Conservation (phyloP, 345 rosid genomes). For the Angophora floribunda region DNA sequence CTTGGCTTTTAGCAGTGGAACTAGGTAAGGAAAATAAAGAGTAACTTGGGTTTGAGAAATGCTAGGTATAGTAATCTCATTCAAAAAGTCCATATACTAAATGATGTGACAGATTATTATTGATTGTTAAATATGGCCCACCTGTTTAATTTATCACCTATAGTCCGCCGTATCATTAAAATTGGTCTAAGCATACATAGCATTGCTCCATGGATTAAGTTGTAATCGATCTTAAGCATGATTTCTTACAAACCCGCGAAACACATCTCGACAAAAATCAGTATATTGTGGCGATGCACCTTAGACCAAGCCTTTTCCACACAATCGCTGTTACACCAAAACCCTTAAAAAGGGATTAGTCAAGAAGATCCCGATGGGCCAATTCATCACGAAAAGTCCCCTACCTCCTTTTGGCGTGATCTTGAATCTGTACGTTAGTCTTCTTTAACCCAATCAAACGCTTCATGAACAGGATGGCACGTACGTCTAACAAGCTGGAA, state of each 20-base stretch:
- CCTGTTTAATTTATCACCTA: not conserved
- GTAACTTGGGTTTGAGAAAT: not conserved
- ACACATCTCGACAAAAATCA: accelerated
- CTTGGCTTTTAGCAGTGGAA: not conserved
- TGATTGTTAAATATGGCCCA: not conserved
- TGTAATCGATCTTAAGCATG: accelerated
- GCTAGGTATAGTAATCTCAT: not conserved
- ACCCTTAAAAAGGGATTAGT: not conserved
- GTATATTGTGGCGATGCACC: accelerated
- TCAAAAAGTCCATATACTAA: not conserved
- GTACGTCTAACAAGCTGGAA: not conserved
- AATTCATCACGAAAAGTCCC: not conserved
- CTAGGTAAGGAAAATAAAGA: not conserved
- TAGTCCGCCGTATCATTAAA: accelerated
- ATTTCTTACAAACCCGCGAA: accelerated
- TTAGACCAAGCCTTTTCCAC: not conserved
- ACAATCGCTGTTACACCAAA: not conserved
- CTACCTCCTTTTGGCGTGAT: not conserved
- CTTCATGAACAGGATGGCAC: not conserved
- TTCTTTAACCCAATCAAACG: not conserved
- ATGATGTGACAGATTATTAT: accelerated
- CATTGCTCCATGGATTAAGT: not conserved
- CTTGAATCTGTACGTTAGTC: not conserved
- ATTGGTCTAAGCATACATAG: too few relatives aligned
- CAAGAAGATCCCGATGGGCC: not conserved